Percentiles rank a stretch among this genome's conserved stretches.
Evolutionary conservation across 345 rosid species (phyloP).

Genomic region (Physaria fendleri): DNA sequence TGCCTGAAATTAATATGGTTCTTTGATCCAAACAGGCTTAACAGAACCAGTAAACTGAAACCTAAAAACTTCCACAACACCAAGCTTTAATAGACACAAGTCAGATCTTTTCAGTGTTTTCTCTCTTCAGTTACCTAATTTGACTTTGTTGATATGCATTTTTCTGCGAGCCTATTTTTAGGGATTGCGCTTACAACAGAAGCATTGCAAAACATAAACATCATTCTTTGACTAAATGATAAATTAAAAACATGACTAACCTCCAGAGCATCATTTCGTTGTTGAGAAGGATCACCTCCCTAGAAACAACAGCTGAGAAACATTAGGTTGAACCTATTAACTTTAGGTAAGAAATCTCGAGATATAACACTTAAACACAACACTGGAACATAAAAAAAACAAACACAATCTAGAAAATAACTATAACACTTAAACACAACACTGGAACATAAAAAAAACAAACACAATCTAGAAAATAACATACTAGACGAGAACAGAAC

Average conservation of each 20-base stretch:
- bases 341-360: background rate
- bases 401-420: no score
- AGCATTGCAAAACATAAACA: background rate
- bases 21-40: background rate
- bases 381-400: no score
- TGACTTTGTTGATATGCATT: background rate
- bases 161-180: background rate
- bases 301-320: slow-evolving; percentile 24
- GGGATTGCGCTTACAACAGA: background rate
- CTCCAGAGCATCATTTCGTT: slow-evolving; percentile 59
- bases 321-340: background rate
- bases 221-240: background rate
- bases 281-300: slow-evolving; percentile 73
- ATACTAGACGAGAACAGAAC: background rate
- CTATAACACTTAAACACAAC: background rate
- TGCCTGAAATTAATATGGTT: background rate
- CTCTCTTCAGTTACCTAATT: background rate
- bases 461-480: no score
- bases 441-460: no score
- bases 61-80: background rate
- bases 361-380: background rate
- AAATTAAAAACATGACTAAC: slow-evolving; percentile 22
- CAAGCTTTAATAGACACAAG: background rate
- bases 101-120: background rate
- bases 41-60: background rate